These are phyloP conservation scores for Kregervanrija delftensis DNA, from an alignment of 805 yeast species.

Conservation along the genomic window DNA sequence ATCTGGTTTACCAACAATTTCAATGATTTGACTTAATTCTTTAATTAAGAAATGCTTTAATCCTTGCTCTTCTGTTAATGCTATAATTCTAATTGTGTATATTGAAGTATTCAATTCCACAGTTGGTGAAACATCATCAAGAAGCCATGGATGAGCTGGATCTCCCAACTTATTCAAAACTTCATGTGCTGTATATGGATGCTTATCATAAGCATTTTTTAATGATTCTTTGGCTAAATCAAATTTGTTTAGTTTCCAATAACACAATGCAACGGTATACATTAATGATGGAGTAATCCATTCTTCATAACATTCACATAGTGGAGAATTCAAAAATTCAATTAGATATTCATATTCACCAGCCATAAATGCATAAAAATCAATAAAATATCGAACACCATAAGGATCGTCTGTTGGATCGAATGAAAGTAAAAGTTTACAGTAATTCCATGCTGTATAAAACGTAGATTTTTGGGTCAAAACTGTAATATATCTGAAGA, in stretches of 20 bases:
- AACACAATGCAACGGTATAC: conserved; percentile 61
- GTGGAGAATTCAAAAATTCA: conserved; percentile 48
- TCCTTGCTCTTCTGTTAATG: conserved; percentile 45
- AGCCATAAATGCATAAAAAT: conserved; percentile 63
- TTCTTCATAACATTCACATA: conserved; percentile 47
- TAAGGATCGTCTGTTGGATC: conserved; percentile 75
- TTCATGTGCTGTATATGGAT: conserved; percentile 51
- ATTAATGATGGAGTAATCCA: conserved; percentile 74
- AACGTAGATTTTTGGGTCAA: conserved; percentile 74
- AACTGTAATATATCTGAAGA: conserved; percentile 64
- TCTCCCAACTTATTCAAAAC: conserved; percentile 45
- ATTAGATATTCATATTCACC: conserved; percentile 59
- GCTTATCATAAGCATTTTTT: conserved; percentile 41
- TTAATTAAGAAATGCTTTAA: conserved; percentile 34
- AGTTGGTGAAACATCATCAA: conserved; percentile 23
- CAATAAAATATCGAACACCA: conserved; percentile 79
- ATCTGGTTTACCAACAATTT: conserved; percentile 12
- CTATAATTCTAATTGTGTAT: conserved; percentile 49
- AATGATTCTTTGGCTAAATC: conserved; percentile 44
- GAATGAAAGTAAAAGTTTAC: conserved; percentile 61
- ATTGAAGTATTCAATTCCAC: conserved; percentile 44
- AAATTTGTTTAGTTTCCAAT: conserved; percentile 32
- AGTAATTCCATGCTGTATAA: conserved; percentile 69
- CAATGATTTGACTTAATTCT: conserved; percentile 14
- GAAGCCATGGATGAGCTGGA: conserved; percentile 20